A percentile compares a stretch with the other conserved stretches of the same genome.
These are phyloP conservation scores for Phymatotrichopsis omnivora DNA, from an alignment of 2,329 filamentous ascomycete genomes.

Conservation along the genomic window DNA sequence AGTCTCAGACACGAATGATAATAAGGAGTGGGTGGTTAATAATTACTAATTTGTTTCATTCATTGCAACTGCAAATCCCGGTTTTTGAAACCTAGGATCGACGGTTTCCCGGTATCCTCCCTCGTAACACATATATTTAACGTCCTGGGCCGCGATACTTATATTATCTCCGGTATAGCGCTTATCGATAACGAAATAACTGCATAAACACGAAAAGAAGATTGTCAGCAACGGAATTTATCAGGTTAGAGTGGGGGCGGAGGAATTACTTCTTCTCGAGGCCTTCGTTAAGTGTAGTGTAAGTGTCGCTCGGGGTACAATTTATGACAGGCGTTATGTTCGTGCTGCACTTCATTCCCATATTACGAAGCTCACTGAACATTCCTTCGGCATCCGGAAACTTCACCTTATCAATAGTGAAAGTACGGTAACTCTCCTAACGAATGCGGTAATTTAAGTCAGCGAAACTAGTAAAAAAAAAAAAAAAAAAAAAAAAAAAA, in stretches of 20 bases:
- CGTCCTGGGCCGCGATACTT: constrained; percentile 6
- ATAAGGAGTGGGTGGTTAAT: too few species aligned
- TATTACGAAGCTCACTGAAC: constrained; percentile 33
- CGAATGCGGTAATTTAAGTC: too few species aligned
- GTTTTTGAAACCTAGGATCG: too few species aligned
- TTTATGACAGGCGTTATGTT: constrained; percentile 38
- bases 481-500: not conserved
- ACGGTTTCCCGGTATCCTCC: constrained; percentile 3
- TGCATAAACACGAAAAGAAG: not conserved
- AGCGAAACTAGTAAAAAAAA: not conserved
- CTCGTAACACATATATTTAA: constrained; percentile 20
- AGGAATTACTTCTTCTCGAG: constrained; percentile 22
- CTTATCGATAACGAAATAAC: constrained; percentile 27
- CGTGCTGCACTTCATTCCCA: constrained; percentile 36
- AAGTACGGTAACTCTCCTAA: constrained; percentile 34
- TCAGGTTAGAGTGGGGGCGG: too few species aligned
- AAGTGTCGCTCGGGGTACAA: constrained; percentile 20
- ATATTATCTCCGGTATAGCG: constrained; percentile 14
- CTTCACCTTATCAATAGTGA: constrained; percentile 34
- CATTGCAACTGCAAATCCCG: too few species aligned
- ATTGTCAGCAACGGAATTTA: too few species aligned
- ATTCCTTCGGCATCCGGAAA: constrained; percentile 34
- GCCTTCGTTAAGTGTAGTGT: constrained; percentile 31
- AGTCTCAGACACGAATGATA: not conserved
- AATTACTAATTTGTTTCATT: constrained; percentile 25